A percentile compares a stretch with the other conserved stretches of the same genome.
These are phyloP conservation scores for Exophiala sideris DNA, from an alignment of 2,329 filamentous ascomycete species.

Conservation along the genomic window DNA sequence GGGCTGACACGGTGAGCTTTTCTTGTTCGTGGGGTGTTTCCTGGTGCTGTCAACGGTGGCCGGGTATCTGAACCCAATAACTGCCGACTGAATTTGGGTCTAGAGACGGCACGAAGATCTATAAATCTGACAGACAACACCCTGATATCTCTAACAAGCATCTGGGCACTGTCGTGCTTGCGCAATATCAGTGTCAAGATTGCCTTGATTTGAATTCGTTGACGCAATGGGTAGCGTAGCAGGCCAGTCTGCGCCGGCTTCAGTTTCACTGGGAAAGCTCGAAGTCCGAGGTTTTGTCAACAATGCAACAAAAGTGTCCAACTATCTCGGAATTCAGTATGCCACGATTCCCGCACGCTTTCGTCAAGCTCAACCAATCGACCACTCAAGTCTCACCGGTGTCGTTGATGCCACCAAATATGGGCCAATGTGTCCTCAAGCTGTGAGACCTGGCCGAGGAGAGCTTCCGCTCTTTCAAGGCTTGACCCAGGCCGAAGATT, in stretches of 20 bases:
- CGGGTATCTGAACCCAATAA: background rate
- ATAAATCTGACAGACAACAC: too few species aligned
- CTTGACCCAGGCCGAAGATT: conserved; percentile 28
- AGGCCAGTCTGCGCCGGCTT: background rate
- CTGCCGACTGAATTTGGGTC: background rate
- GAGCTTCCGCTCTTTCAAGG: conserved; percentile 10
- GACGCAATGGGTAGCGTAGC: background rate
- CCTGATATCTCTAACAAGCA: background rate
- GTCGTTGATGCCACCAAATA: conserved; percentile 34
- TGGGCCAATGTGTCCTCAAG: conserved; percentile 30
- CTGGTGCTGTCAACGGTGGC: background rate
- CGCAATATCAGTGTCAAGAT: background rate
- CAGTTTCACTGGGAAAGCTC: background rate
- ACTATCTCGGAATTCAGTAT: conserved; percentile 40
- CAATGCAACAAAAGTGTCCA: conserved; percentile 25
- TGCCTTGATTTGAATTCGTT: background rate
- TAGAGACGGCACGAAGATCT: too few species aligned
- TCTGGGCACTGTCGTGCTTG: background rate
- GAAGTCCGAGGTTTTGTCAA: conserved; percentile 13
- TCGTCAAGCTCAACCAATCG: conserved; percentile 34
- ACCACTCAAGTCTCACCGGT: conserved; percentile 29
- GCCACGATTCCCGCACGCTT: conserved; percentile 32
- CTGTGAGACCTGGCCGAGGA: conserved; percentile 15
- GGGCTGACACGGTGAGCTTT: background rate
- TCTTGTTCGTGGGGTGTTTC: background rate